A percentile compares a stretch with the other conserved stretches of the same genome.
Conservation (phyloP, 805 yeast species). For the Diddensiella santjacobensis region DNA sequence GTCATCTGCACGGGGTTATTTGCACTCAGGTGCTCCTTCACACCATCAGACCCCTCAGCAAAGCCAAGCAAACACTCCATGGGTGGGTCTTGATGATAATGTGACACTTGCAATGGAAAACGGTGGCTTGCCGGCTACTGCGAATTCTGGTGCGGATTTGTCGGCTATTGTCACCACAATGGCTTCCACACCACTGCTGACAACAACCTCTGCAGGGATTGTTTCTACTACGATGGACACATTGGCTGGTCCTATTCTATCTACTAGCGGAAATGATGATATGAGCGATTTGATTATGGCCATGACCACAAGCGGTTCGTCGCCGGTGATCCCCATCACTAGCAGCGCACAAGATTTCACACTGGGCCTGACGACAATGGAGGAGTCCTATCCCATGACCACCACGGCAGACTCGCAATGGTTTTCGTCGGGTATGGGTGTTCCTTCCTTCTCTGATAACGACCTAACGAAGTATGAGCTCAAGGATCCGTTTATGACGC, state of each 20-base stretch:
- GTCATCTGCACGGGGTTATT: not conserved
- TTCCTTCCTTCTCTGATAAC: not conserved
- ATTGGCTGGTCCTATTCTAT: not conserved
- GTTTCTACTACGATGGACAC: slow-evolving; percentile 1
- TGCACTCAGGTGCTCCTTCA: not conserved
- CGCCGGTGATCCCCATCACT: not conserved
- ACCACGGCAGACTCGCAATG: not conserved
- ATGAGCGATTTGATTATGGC: not conserved
- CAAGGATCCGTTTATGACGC: slow-evolving; percentile 5
- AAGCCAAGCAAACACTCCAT: not conserved
- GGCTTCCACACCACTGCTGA: not conserved
- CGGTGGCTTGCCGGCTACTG: slow-evolving; percentile 5
- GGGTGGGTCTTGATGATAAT: slow-evolving; percentile 4
- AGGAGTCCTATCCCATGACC: not conserved
- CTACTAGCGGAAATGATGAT: not conserved
- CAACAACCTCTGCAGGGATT: not conserved
- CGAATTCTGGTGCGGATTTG: not conserved
- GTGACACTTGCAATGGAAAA: slow-evolving; percentile 5
- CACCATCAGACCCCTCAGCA: not conserved
- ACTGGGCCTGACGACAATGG: not conserved
- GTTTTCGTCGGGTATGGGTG: not conserved
- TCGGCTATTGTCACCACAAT: slow-evolving; percentile 3
- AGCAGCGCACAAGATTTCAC: not conserved
- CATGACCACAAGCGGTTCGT: not conserved
- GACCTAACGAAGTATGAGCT: not conserved